Percentiles rank a stretch among this genome's conserved stretches.
Conservation (phyloP, 257 asterid genomes). For the Capsicum pubescens region DNA sequence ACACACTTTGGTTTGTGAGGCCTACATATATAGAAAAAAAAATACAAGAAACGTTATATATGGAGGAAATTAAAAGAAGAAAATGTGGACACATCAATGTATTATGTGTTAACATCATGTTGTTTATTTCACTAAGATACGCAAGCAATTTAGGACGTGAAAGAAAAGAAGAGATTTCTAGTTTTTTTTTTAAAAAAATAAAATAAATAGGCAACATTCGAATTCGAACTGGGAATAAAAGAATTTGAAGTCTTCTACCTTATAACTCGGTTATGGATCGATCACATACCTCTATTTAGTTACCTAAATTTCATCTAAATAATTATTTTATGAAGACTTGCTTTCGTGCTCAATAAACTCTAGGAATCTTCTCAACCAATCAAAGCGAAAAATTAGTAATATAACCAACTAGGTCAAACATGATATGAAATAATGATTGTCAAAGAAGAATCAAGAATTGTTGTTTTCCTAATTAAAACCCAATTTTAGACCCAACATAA, state of each 20-base stretch:
- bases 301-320: not conserved
- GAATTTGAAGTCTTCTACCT: too few species aligned
- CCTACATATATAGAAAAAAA: not conserved
- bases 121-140: not conserved
- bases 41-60: not conserved
- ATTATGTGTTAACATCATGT: not conserved
- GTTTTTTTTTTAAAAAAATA: not conserved
- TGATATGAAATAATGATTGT: not conserved
- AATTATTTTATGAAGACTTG: too few species aligned
- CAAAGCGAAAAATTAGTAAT: not conserved
- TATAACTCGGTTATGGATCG: not conserved
- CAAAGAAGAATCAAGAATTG: not conserved
- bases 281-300: not conserved
- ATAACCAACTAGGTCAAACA: not conserved
- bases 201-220: too few species aligned
- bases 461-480: not conserved
- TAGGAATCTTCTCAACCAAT: not conserved
- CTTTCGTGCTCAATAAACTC: too few species aligned
- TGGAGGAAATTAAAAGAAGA: not conserved
- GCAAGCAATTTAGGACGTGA: slow-evolving; percentile 24
- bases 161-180: not conserved
- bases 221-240: not conserved
- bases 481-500: not conserved
- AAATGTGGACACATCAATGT: not conserved
- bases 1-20: not conserved